Evolutionary conservation across 768 basidiomycete species (phyloP), one percentile per base, ranked within the genome.

Genomic region (Boletus subparvulus): DNA sequence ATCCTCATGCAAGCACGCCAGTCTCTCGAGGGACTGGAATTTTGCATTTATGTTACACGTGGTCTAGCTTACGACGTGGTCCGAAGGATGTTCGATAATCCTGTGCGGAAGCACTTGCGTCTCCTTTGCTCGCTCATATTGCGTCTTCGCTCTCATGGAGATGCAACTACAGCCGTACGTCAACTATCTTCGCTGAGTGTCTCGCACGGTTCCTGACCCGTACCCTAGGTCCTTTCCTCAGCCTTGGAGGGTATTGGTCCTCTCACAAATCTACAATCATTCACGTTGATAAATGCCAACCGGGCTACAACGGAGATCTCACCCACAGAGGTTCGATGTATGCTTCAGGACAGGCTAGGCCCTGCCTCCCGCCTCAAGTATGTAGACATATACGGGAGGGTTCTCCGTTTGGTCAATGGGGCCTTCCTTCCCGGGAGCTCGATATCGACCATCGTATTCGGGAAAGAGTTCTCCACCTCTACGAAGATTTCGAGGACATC

Each of bases 351-450:
- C 19, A 50, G 52, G n/a, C 8, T 58, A 4, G 33, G 36, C 6
- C 39, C 44, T 9, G 2, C 46, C 5, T 54, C 59, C 19, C 16
- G 17, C 35, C 44, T 64, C 17, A 50, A 0, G 11, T 10, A 40
- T 28, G 40, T 54, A n/a, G 36, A 52, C 0, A n/a, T 56, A 30
- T 47, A 4, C 5, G 51, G 52, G 13, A 30, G 12, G 0, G 21
- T 7, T 12, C 14, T 56, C 8, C 17, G 17, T 49, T 37, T 53
- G 26, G 52, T 56, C 19, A 50, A 62, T 21, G 54, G 57, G n/a
- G 35, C 26, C 42, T 76, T 73, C 16, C 86, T 77, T 2, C 79
- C 80, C 0, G 78, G 74, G 51, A 88, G 81, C 14, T 68, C 65
- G 64, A 80, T 73, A 3, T 77, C 67, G 7, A 65, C 53, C 42